phyloP scores from a whole-genome alignment of 225 moss, liverwort and hornwort species.

The Ulota crispa region DNA sequence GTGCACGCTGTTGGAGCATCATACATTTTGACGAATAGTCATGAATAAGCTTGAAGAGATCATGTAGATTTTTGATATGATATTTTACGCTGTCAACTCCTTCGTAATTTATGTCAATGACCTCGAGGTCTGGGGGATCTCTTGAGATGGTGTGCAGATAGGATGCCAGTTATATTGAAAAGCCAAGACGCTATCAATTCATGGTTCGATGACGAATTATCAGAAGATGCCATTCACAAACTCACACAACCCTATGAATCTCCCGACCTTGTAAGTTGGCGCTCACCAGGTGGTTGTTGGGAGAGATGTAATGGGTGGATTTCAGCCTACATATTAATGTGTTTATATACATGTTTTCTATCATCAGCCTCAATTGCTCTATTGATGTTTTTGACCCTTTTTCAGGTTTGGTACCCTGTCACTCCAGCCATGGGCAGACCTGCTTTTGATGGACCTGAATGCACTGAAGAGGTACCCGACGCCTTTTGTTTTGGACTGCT shows the following conservation, averaged over 20 bases:
- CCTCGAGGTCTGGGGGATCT: constrained; percentile 19
- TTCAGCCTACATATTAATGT: not conserved
- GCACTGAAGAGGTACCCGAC: constrained; percentile 71
- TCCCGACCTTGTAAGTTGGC: constrained; percentile 70
- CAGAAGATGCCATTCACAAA: constrained; percentile 62
- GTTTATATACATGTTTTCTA: constrained; percentile 2
- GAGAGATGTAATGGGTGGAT: not conserved
- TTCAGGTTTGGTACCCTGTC: constrained; percentile 95
- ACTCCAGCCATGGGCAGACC: constrained; percentile 90
- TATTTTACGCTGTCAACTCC: not conserved
- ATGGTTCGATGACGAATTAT: constrained; percentile 77
- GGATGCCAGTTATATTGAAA: constrained; percentile 92
- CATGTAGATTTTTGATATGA: not conserved
- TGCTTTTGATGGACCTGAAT: constrained; percentile 76
- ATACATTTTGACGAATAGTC: not conserved
- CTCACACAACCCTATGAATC: constrained; percentile 88
- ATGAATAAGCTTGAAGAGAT: constrained; percentile 12
- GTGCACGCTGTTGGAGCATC: not conserved
- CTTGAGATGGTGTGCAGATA: constrained; percentile 58
- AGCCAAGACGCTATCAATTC: constrained; percentile 61
- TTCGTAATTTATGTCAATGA: constrained; percentile 1
- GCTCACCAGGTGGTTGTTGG: not conserved
- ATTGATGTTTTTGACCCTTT: not conserved
- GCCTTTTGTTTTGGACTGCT: not conserved
- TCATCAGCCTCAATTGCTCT: constrained; percentile 5